Evolutionary conservation across 1,139 yeast genomes (phyloP), one percentile per base, ranked within the genome.

Genomic region (Scheffersomyces cryptocercus): DNA sequence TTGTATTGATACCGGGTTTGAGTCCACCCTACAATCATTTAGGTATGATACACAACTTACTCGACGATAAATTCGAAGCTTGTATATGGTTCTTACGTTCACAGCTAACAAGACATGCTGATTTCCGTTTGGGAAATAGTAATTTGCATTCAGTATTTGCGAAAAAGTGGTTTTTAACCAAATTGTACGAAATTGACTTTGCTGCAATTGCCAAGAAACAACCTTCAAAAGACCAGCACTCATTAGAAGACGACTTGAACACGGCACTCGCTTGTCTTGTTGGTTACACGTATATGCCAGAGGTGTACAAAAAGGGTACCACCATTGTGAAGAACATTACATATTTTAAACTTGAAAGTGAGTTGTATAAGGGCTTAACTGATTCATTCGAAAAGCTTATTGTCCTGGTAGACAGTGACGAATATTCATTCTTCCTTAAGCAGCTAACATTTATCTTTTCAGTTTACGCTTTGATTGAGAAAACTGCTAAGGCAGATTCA

Each of bases 11-110:
- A 33, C 91, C 90, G 1, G 79, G 87, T 0, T 68, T 82, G 44
- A 85, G 85, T 45, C 89, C 83, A 52, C 82, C 88, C 1, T 80
- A 80, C 53, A 79, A 80, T 51, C 87, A 83, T 52, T 73, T 81
- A 41, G 89, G 88, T 5, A 76, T 84, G 65, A 74, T 84, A 15
- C 73, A 75, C 48, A 73, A 72, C 48, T 41, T 59, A 10, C 51
- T 64, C 15, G 73, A 65, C 38, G 68, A 69, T 40, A 68, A 66
- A 41, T 62, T 53, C 38, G 58, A 56, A 26, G 71, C 77, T 0
- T 54, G 63, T 29, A 61, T 68, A 38, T 73, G 85, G 71, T 82
- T 84, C 44, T 61, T 80, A 37, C 70, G 90, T 50, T 81, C 88
- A 1, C 73, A 77, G 6, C 65, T 76, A 44, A 76, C 89, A 2